phyloP scores from a whole-genome alignment of 78 protist species.

The Diacronema lutheri region DNA sequence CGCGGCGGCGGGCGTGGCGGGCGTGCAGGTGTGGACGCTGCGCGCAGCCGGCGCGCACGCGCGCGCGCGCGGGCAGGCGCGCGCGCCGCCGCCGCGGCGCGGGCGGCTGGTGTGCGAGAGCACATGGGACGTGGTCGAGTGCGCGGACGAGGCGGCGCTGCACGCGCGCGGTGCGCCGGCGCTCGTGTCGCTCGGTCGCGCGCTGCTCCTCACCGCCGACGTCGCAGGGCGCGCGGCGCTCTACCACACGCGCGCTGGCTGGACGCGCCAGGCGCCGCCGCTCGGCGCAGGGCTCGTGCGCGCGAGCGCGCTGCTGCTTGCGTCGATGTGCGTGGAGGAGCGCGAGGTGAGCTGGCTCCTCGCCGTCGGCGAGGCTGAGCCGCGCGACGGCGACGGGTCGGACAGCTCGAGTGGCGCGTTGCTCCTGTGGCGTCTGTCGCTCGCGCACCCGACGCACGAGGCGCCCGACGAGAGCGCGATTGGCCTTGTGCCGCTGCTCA shows the following conservation, averaged over 20 bases:
- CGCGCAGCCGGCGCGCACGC: too few species aligned
- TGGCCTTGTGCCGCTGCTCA: not conserved
- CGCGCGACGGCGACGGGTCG: not conserved
- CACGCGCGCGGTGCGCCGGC: not conserved
- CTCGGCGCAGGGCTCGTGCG: too few species aligned
- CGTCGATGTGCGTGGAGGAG: not conserved
- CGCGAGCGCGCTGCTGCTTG: not conserved
- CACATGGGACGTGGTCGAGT: too few species aligned
- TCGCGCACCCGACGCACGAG: not conserved
- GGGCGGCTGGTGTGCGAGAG: too few species aligned
- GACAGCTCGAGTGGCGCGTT: not conserved
- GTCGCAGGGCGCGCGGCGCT: not conserved
- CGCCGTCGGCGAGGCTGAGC: too few species aligned
- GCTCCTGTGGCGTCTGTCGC: not conserved
- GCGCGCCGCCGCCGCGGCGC: too few species aligned
- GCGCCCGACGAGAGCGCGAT: not conserved
- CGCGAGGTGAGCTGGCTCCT: not conserved
- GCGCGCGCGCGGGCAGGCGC: too few species aligned
- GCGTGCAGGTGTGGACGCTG: too few species aligned
- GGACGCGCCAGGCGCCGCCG: not conserved
- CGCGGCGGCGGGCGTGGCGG: too few species aligned
- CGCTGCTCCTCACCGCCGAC: not conserved
- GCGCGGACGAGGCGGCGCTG: too few species aligned
- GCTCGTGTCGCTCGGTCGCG: not conserved
- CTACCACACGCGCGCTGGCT: not conserved